These are phyloP conservation scores for Psophocarpus tetragonolobus DNA, from an alignment of 306 rosid species.

Conservation along the genomic window DNA sequence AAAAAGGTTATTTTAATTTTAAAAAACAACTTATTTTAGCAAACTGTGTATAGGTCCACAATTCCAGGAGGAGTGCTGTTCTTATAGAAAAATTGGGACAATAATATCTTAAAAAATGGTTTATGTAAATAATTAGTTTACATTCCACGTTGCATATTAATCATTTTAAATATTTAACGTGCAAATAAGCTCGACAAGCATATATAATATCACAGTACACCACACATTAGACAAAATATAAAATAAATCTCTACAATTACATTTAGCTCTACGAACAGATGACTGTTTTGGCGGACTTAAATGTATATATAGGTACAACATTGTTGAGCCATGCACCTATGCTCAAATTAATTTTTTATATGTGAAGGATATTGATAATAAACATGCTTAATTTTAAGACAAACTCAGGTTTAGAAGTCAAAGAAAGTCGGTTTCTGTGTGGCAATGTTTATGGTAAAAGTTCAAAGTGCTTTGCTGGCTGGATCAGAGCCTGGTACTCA, in stretches of 20 bases:
- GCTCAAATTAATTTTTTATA: not conserved
- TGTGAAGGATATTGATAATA: not conserved
- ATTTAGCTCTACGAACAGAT: not conserved
- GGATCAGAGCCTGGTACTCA: not conserved
- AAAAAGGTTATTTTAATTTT: too few relatives aligned
- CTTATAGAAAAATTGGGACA: not conserved
- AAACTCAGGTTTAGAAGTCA: not conserved
- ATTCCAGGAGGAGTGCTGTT: not conserved
- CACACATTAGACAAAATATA: too few relatives aligned
- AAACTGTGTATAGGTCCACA: not conserved
- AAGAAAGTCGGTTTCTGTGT: slow-evolving; percentile 17
- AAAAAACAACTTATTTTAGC: not conserved
- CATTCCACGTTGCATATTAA: not conserved
- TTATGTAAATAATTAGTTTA: not conserved
- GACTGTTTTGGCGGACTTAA: not conserved
- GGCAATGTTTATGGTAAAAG: slow-evolving; percentile 21
- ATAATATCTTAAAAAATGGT: not conserved
- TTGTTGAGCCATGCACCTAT: slow-evolving; percentile 17
- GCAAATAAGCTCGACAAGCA: not conserved
- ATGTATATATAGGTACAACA: not conserved
- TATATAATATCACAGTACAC: not conserved
- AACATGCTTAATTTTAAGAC: slow-evolving; percentile 13
- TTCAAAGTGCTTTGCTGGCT: slow-evolving; percentile 38
- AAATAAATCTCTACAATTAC: not conserved
- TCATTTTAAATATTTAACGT: not conserved